phyloP scores from a whole-genome alignment of 2,329 filamentous ascomycete species.

The Parastagonospora nodorum region DNA sequence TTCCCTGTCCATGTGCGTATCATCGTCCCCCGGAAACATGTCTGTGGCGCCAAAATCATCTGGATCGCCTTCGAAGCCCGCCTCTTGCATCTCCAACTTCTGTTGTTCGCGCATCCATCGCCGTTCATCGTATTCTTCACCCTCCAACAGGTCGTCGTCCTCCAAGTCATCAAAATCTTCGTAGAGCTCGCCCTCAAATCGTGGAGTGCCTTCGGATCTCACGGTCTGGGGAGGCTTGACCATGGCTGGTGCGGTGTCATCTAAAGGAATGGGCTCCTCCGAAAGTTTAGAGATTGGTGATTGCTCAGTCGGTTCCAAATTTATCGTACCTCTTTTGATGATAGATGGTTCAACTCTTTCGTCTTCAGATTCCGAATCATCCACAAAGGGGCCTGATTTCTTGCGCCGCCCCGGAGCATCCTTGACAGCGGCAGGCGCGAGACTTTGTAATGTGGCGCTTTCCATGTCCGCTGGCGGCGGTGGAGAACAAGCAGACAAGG shows the following conservation, averaged over 20 bases:
- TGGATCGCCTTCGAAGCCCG: constrained; percentile 39
- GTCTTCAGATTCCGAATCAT: constrained; percentile 70
- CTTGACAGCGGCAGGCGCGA: constrained; percentile 10
- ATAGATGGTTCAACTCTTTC: constrained; percentile 22
- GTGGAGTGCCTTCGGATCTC: constrained; percentile 56
- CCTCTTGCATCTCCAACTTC: constrained; percentile 57
- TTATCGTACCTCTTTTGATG: constrained; percentile 29
- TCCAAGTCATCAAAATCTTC: constrained; percentile 63
- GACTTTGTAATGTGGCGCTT: constrained; percentile 8
- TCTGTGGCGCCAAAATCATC: constrained; percentile 60
- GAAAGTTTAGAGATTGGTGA: constrained; percentile 26
- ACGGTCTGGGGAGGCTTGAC: constrained; percentile 31
- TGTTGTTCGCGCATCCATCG: constrained; percentile 76
- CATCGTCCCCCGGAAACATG: constrained; percentile 34
- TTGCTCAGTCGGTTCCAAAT: constrained; percentile 10
- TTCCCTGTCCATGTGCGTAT: constrained; percentile 9
- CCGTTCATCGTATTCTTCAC: constrained; percentile 57
- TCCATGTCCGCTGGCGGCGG: constrained; percentile 24
- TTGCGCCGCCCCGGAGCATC: constrained; percentile 30
- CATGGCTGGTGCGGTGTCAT: constrained; percentile 9
- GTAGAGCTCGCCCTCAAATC: constrained; percentile 53
- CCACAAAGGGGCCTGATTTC: constrained; percentile 67
- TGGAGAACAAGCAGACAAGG: constrained; percentile 47
- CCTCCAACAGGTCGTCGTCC: constrained; percentile 62
- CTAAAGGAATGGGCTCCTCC: constrained; percentile 16